A percentile compares a stretch with the other conserved stretches of the same genome.
Evolutionary conservation across 106 monocot genomes (phyloP).

Genomic region (Acorus gramineus): DNA sequence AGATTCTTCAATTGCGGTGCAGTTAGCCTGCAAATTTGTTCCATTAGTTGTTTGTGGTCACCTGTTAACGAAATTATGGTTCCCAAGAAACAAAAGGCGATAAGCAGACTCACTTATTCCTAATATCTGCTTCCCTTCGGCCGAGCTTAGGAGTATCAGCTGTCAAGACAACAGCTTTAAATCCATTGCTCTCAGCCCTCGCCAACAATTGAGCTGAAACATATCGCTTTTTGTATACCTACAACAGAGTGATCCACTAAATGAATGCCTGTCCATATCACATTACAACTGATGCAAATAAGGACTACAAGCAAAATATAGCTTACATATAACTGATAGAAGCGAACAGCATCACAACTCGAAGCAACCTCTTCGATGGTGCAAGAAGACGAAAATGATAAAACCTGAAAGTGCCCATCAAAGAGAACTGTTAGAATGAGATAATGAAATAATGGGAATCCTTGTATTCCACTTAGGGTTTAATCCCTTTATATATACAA

Average conservation of each 20-base stretch:
- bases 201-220: conserved; percentile 35
- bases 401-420: conserved; percentile 34
- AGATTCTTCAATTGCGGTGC: conserved; percentile 24
- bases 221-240: conserved; percentile 63
- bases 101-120: conserved; percentile 41
- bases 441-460: too few relatives aligned
- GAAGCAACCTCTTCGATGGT: conserved; percentile 68
- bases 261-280: not conserved
- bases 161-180: conserved; percentile 66
- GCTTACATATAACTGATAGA: conserved; percentile 81
- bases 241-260: not conserved
- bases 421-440: not conserved
- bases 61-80: too few relatives aligned
- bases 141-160: conserved; percentile 71
- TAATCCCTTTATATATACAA: too few relatives aligned
- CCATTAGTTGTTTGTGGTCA: too few relatives aligned
- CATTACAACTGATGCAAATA: not conserved
- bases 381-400: conserved; percentile 50
- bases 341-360: conserved; percentile 60
- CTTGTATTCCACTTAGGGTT: too few relatives aligned
- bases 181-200: conserved; percentile 56
- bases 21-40: conserved; percentile 29
- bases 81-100: too few relatives aligned
- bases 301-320: not conserved
- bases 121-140: conserved; percentile 58